Conservation (phyloP, 1,284 basidiomycete species). For the Entoloma clypeatum region DNA sequence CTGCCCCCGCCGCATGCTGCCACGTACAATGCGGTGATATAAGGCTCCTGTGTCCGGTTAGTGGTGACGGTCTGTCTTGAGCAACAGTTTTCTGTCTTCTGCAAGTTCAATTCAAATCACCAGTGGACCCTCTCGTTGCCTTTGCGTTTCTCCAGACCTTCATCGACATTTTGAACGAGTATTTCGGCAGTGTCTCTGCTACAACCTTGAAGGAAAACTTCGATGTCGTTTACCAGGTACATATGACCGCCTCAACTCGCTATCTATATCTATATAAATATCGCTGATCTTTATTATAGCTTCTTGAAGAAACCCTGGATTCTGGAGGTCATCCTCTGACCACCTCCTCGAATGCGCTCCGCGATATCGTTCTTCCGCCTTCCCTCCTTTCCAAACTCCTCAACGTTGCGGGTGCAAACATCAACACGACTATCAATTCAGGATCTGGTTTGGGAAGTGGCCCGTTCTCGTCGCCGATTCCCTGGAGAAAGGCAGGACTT, state of each 20-base stretch:
- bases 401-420: slow-evolving; percentile 53
- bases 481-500: slow-evolving; percentile 87
- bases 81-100: slow-evolving; percentile 10
- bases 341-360: slow-evolving; percentile 88
- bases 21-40: slow-evolving; percentile 78
- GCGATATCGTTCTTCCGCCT: slow-evolving; percentile 89
- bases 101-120: slow-evolving; percentile 12
- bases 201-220: slow-evolving; percentile 89
- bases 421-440: slow-evolving; percentile 39
- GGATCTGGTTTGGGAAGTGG: slow-evolving; percentile 47
- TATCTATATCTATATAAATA: slow-evolving; percentile 2
- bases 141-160: slow-evolving; percentile 88
- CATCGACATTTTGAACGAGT: slow-evolving; percentile 80
- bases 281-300: no score
- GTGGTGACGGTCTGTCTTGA: slow-evolving; percentile 63
- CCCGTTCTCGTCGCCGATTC: slow-evolving; percentile 89
- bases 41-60: slow-evolving; percentile 77
- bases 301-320: slow-evolving; percentile 94
- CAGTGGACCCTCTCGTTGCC: slow-evolving; percentile 87
- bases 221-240: slow-evolving; percentile 90
- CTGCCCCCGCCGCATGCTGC: slow-evolving; percentile 67
- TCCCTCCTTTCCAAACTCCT: slow-evolving; percentile 80
- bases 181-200: slow-evolving; percentile 70
- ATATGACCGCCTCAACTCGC: background rate
- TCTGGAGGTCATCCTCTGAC: slow-evolving; percentile 90